phyloP scores from a whole-genome alignment of 2,329 filamentous ascomycete species.

The Penicillium paneum region DNA sequence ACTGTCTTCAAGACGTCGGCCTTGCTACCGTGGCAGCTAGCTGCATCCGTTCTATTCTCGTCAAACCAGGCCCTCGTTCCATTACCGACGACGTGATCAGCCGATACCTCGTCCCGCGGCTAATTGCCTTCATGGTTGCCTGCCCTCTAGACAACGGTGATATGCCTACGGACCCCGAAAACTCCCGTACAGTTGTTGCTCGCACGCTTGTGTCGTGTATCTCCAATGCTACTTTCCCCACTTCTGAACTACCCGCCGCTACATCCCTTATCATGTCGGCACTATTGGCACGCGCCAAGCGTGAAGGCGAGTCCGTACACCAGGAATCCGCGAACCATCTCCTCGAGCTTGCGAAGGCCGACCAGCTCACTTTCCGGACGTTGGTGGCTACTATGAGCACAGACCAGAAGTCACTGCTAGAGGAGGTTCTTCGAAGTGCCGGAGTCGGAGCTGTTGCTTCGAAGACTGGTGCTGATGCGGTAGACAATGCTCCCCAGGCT shows the following conservation, averaged over 20 bases:
- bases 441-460: conserved; percentile 46
- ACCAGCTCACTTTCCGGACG: conserved; percentile 69
- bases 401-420: conserved; percentile 72
- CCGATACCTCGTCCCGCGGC: conserved; percentile 68
- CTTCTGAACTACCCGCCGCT: conserved; percentile 45
- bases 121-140: conserved; percentile 69
- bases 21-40: conserved; percentile 81
- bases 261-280: conserved; percentile 75
- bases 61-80: conserved; percentile 60
- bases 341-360: conserved; percentile 73
- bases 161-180: conserved; percentile 63
- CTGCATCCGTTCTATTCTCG: conserved; percentile 79
- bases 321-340: conserved; percentile 72
- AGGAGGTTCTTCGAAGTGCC: conserved; percentile 68
- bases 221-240: conserved; percentile 38
- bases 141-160: conserved; percentile 58
- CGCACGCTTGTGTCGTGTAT: conserved; percentile 75
- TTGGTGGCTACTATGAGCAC: conserved; percentile 69
- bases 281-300: conserved; percentile 68
- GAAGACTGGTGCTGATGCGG: conserved; percentile 43
- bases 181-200: conserved; percentile 66
- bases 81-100: conserved; percentile 69
- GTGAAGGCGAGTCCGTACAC: conserved; percentile 59
- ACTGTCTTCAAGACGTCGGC: conserved; percentile 65
- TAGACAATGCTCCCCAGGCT: conserved; percentile 51